phyloP scores from a whole-genome alignment of 352 stramenopile species.

The Thalassiosira hispida region DNA sequence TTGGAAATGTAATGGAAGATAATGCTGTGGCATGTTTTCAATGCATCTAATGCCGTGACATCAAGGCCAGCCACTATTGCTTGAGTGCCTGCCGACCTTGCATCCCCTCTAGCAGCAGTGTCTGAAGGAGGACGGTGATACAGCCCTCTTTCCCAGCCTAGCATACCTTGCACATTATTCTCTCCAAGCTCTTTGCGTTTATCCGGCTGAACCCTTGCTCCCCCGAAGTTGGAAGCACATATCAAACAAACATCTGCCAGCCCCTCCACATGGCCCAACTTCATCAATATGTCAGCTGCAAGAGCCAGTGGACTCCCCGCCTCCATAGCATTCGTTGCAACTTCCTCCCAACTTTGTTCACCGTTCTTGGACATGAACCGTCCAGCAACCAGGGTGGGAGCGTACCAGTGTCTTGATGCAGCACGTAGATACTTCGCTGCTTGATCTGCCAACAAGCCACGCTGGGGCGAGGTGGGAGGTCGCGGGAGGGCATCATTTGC shows the following conservation, averaged over 20 bases:
- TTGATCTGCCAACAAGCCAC: constrained; percentile 43
- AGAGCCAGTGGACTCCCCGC: constrained; percentile 73
- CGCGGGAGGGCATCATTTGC: constrained; percentile 65
- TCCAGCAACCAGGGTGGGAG: constrained; percentile 68
- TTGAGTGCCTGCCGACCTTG: constrained; percentile 18
- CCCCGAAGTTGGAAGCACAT: constrained; percentile 79
- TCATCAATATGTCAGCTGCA: constrained; percentile 67
- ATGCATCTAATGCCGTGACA: constrained; percentile 69
- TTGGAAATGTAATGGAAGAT: constrained; percentile 77
- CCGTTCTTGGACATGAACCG: constrained; percentile 49
- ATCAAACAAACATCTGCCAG: constrained; percentile 81
- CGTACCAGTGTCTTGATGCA: constrained; percentile 79
- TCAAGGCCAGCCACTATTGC: constrained; percentile 59
- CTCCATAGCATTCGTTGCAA: constrained; percentile 61
- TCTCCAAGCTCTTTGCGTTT: constrained; percentile 45
- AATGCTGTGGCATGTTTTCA: constrained; percentile 76
- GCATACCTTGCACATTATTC: constrained; percentile 41
- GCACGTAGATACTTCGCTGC: constrained; percentile 64
- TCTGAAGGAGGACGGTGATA: constrained; percentile 52
- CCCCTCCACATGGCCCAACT: constrained; percentile 65
- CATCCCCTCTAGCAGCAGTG: neutral
- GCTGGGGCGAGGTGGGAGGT: constrained; percentile 38
- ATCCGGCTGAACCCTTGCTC: constrained; percentile 45
- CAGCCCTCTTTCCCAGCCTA: constrained; percentile 60
- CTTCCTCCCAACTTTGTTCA: constrained; percentile 40